Percentiles rank a stretch among this genome's conserved stretches.
Conservation (phyloP, 345 rosid species). For the Populus ilicifolia region DNA sequence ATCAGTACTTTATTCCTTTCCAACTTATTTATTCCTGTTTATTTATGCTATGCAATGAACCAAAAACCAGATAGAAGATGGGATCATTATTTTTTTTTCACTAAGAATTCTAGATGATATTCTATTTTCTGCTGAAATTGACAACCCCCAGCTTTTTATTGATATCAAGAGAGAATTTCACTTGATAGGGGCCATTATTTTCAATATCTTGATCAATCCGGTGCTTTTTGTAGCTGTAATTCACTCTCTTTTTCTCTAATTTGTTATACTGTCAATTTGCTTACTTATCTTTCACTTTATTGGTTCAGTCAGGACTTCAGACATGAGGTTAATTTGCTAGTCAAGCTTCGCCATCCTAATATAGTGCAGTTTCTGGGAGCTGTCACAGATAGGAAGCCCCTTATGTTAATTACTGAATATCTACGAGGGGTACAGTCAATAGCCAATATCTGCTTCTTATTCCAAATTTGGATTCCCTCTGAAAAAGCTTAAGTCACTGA, state of each 20-base stretch:
- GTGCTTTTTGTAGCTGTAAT: slow-evolving; percentile 12
- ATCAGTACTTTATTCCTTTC: neutral
- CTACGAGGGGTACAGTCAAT: slow-evolving; percentile 70
- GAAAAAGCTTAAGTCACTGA: slow-evolving; percentile 4
- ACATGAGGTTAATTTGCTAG: slow-evolving; percentile 94
- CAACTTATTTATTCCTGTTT: neutral
- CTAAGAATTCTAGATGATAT: neutral
- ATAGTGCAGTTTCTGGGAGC: slow-evolving; percentile 98
- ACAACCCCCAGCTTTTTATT: neutral
- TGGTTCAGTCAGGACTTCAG: slow-evolving; percentile 94
- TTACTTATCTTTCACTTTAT: slow-evolving; percentile 21
- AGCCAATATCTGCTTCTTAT: slow-evolving; percentile 16
- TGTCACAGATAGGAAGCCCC: slow-evolving; percentile 98
- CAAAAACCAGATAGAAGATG: slow-evolving; percentile 3
- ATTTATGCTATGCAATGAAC: neutral
- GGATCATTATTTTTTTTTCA: neutral
- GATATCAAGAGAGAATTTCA: neutral
- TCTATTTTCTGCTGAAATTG: neutral
- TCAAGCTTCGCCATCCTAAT: slow-evolving; percentile 99
- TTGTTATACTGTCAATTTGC: neutral
- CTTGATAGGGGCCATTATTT: neutral
- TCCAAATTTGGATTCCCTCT: slow-evolving; percentile 8
- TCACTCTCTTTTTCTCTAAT: neutral
- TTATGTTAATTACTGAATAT: slow-evolving; percentile 92
- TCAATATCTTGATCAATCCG: slow-evolving; percentile 10